Evolutionary conservation across 805 yeast species (phyloP).

Genomic region (Kodamaea neixiangensis): DNA sequence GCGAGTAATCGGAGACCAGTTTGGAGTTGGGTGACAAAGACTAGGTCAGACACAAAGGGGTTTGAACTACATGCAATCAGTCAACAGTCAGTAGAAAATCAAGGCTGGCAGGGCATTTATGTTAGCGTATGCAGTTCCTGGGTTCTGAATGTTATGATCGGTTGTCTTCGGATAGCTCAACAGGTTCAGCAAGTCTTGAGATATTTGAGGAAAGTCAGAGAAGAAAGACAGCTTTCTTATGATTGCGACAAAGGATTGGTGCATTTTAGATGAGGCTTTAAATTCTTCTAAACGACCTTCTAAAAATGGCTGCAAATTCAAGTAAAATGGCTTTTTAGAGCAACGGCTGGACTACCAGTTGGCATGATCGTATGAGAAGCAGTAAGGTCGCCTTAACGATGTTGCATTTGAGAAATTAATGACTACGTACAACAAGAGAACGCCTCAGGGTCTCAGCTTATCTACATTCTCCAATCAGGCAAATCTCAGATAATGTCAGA

Average conservation of each 20-base stretch:
- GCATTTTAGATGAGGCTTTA: too few relatives aligned
- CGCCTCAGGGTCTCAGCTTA: neutral
- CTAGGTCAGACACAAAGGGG: neutral
- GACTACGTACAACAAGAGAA: neutral
- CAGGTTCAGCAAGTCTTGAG: too few relatives aligned
- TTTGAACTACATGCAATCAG: neutral
- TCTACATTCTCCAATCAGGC: neutral
- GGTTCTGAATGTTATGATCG: too few relatives aligned
- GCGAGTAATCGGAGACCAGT: too few relatives aligned
- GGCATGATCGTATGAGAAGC: neutral
- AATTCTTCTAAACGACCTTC: too few relatives aligned
- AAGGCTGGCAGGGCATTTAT: neutral
- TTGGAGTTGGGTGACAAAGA: neutral
- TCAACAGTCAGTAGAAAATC: neutral
- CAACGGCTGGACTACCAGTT: too few relatives aligned
- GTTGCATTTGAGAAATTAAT: neutral
- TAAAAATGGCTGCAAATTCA: too few relatives aligned
- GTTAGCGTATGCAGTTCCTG: neutral
- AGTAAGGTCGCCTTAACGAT: neutral
- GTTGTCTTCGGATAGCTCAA: neutral
- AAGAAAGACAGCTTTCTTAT: too few relatives aligned
- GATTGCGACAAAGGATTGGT: too few relatives aligned
- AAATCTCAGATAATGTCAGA: neutral
- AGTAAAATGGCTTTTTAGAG: too few relatives aligned
- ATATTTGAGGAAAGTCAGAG: too few relatives aligned